Conservation (phyloP, 2,329 filamentous ascomycete species). For the Dactylonectria estremocensis region DNA sequence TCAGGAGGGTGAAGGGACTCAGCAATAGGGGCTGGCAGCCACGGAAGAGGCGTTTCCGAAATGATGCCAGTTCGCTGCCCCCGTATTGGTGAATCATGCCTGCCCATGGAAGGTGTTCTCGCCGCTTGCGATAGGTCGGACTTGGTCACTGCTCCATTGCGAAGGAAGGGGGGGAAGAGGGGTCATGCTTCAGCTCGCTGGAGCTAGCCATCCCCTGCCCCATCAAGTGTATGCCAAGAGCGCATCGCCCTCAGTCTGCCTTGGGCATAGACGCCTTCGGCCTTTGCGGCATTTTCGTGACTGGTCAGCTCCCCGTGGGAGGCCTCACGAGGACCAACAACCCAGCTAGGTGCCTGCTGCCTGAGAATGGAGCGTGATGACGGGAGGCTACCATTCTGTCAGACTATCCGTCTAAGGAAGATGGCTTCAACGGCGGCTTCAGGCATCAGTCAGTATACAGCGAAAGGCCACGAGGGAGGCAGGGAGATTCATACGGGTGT, state of each 20-base stretch:
- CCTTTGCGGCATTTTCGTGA: not conserved
- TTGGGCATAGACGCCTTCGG: not conserved
- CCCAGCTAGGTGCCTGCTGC: not conserved
- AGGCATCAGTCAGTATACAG: not conserved
- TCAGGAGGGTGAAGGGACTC: not conserved
- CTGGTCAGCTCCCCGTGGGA: not conserved
- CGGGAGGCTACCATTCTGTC: not conserved
- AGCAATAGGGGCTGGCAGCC: not conserved
- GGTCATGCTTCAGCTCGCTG: not conserved
- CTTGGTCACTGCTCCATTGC: not conserved
- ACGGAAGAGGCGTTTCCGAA: not conserved
- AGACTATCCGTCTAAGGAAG: not conserved
- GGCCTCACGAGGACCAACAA: not conserved
- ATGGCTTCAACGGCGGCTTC: not conserved
- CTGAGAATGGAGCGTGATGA: not conserved
- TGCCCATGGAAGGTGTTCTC: not conserved
- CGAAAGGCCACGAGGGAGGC: not conserved
- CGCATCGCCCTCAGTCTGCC: not conserved
- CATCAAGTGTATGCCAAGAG: not conserved
- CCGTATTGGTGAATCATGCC: not conserved
- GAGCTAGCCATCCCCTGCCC: not conserved
- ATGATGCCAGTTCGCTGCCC: not conserved
- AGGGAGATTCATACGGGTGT: not conserved
- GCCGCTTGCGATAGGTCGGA: not conserved
- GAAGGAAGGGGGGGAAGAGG: conserved; percentile 1